Percentiles rank a stretch among this genome's conserved stretches.
These are phyloP conservation scores for Aspergillus proliferans DNA, from an alignment of 2,329 filamentous ascomycete species.

Conservation along the genomic window DNA sequence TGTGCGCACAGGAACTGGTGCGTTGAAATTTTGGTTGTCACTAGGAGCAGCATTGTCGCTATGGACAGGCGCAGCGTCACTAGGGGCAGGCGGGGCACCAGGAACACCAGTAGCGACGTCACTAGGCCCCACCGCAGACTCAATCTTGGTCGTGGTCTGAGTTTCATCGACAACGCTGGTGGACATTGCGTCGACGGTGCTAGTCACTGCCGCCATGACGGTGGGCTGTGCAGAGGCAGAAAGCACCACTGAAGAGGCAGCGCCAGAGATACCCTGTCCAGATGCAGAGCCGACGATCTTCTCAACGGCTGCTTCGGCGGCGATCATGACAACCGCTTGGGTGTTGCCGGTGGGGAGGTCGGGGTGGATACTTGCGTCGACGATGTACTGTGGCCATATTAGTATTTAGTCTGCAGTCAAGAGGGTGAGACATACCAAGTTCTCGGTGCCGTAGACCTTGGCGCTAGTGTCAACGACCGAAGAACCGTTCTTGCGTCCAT, in stretches of 20 bases:
- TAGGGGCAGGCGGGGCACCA: too few relatives aligned
- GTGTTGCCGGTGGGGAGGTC: slow-evolving; percentile 64
- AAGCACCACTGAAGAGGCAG: neutral
- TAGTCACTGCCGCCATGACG: neutral
- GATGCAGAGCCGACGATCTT: slow-evolving; percentile 39
- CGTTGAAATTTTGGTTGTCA: neutral
- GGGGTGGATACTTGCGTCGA: slow-evolving; percentile 64
- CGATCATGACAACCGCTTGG: slow-evolving; percentile 57
- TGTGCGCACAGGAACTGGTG: neutral
- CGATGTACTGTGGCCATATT: slow-evolving; percentile 43
- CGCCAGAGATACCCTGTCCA: slow-evolving; percentile 1
- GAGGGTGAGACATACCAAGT: slow-evolving; percentile 37
- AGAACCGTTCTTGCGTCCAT: slow-evolving; percentile 49
- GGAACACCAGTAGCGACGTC: too few relatives aligned
- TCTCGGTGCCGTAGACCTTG: slow-evolving; percentile 62
- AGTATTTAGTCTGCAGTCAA: too few relatives aligned
- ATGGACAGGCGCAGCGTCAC: too few relatives aligned
- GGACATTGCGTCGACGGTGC: neutral
- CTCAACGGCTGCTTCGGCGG: slow-evolving; percentile 54
- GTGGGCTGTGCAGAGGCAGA: too few relatives aligned
- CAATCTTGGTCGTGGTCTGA: too few relatives aligned
- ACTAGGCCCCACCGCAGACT: too few relatives aligned
- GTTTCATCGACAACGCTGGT: too few relatives aligned
- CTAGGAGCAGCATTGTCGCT: too few relatives aligned
- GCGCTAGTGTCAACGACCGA: slow-evolving; percentile 59